Conservation (phyloP, 176 grass and related monocot species). For the Carex parvula region DNA sequence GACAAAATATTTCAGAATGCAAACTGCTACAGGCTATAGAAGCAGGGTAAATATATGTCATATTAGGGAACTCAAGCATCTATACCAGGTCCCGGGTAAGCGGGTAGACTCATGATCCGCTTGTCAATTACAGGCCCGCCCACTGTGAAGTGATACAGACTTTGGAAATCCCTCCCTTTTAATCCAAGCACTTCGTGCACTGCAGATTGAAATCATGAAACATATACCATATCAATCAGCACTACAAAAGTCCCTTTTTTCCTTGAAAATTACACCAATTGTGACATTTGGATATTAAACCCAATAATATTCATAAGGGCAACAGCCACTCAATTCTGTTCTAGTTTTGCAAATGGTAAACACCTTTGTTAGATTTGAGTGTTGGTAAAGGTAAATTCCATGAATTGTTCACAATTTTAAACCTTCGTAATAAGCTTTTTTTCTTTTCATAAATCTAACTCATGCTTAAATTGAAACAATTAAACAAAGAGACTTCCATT, state of each 20-base stretch:
- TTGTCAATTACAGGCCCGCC: constrained; percentile 64
- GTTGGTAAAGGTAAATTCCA: background rate
- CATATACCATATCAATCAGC: background rate
- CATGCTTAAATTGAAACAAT: background rate
- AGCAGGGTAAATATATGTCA: background rate
- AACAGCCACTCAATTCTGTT: background rate
- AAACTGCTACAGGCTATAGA: background rate
- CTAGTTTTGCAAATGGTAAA: background rate
- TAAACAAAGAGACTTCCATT: background rate
- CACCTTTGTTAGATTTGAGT: background rate
- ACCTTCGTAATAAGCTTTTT: background rate
- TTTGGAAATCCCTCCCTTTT: constrained; percentile 72
- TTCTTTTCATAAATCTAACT: background rate
- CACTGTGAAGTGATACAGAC: constrained; percentile 88
- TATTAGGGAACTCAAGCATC: constrained; percentile 41
- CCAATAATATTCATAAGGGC: background rate
- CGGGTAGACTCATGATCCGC: constrained; percentile 83
- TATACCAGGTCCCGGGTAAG: constrained; percentile 69
- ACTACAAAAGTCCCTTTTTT: background rate
- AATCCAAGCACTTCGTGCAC: constrained; percentile 91
- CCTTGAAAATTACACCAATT: background rate
- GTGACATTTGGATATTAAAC: background rate
- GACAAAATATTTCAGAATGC: background rate
- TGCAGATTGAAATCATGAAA: constrained; percentile 30
- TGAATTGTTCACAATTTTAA: background rate